phyloP scores from a whole-genome alignment of 352 stramenopile species.

The Globisporangium middletonii region DNA sequence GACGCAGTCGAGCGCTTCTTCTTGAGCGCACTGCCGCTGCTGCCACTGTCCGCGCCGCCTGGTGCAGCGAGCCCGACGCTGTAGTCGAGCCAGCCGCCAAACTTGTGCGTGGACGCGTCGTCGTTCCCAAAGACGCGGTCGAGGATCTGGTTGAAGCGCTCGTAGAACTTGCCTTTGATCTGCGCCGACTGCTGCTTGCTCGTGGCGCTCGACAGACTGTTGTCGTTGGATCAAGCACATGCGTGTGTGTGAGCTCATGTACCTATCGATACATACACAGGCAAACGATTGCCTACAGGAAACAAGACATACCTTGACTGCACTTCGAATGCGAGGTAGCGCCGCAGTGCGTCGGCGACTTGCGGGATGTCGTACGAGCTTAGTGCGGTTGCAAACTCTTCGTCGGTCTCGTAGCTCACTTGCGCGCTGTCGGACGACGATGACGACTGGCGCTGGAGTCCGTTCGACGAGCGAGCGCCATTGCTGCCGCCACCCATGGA shows the following conservation, averaged over 20 bases:
- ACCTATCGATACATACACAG: background rate
- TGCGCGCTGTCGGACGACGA: constrained; percentile 7
- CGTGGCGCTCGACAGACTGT: constrained; percentile 33
- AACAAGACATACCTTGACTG: constrained; percentile 39
- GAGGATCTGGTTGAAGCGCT: constrained; percentile 81
- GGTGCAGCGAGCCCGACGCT: constrained; percentile 34
- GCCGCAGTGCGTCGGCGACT: constrained; percentile 51
- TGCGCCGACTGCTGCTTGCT: constrained; percentile 77
- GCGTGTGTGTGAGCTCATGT: background rate
- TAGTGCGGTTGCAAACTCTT: constrained; percentile 63
- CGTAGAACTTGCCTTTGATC: constrained; percentile 78
- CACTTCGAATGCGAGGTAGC: constrained; percentile 63
- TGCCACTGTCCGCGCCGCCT: background rate
- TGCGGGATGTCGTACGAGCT: constrained; percentile 60
- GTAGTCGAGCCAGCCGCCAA: constrained; percentile 81
- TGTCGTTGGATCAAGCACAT: background rate
- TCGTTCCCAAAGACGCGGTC: constrained; percentile 76
- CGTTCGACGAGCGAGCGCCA: background rate
- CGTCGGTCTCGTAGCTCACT: constrained; percentile 57
- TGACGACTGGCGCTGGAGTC: constrained; percentile 16
- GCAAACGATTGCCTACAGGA: background rate
- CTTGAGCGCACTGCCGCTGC: constrained; percentile 22
- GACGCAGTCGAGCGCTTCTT: constrained; percentile 31
- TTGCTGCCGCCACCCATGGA: constrained; percentile 1
- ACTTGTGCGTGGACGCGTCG: constrained; percentile 70